A percentile compares a stretch with the other conserved stretches of the same genome.
Conservation (phyloP, 140 eudicot species). For the Ambrosia hybrid region DNA sequence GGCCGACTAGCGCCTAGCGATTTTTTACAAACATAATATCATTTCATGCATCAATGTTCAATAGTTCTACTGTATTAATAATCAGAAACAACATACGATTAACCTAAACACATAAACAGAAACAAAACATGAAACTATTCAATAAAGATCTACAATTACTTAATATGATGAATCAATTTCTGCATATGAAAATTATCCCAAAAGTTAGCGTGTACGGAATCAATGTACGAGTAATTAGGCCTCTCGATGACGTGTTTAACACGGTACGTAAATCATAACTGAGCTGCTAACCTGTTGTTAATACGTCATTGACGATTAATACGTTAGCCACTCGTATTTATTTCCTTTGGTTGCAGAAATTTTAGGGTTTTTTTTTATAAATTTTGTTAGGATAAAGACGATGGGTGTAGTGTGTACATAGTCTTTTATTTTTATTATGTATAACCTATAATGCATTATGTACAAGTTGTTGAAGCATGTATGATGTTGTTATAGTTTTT, state of each 20-base stretch:
- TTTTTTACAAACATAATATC: no score
- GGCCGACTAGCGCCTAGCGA: no score
- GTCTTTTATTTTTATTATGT: background rate
- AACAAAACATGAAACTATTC: background rate
- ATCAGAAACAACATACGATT: background rate
- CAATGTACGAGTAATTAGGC: background rate
- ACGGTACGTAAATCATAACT: background rate
- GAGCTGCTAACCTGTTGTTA: conserved; percentile 27
- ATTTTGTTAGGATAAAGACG: conserved; percentile 18
- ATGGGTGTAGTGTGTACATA: background rate
- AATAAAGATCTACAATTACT: conserved; percentile 12
- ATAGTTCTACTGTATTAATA: background rate
- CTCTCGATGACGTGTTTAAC: background rate
- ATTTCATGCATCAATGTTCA: background rate
- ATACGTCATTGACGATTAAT: conserved; percentile 14
- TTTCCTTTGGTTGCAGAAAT: conserved; percentile 6
- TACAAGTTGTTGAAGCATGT: background rate
- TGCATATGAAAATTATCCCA: background rate
- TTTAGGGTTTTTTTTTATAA: conserved; percentile 21
- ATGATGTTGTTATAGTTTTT: background rate
- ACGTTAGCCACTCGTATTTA: background rate
- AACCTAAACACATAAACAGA: no score
- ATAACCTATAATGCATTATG: background rate
- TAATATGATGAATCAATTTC: background rate
- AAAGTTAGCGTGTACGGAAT: no score